Conservation (phyloP, 352 stramenopile species). For the Pythium aristosporum region DNA sequence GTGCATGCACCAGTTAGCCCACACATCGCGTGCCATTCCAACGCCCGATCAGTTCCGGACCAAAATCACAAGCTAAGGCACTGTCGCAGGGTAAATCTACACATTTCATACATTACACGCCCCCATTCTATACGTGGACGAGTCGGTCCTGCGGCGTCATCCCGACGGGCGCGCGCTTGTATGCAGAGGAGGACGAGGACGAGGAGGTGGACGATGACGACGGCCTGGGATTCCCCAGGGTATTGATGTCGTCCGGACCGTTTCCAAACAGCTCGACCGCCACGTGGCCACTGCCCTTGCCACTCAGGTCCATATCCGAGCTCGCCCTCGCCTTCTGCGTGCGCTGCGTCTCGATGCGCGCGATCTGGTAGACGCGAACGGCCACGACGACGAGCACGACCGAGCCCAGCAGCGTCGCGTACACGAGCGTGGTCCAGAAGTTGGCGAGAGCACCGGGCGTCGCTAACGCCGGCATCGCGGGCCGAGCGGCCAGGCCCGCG, state of each 20-base stretch:
- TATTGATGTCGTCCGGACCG: no score
- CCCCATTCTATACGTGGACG: conserved; percentile 32
- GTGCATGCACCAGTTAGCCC: no score
- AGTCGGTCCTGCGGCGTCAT: conserved; percentile 39
- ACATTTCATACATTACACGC: no score
- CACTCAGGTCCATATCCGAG: conserved; percentile 12
- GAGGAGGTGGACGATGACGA: not conserved
- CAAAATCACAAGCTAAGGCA: no score
- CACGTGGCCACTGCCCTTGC: conserved; percentile 7
- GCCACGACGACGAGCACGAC: conserved; percentile 45
- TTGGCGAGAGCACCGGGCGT: conserved; percentile 19
- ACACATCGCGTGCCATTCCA: no score
- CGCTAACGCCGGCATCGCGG: not conserved
- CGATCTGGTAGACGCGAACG: conserved; percentile 55
- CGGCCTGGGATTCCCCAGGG: not conserved
- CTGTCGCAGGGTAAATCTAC: no score
- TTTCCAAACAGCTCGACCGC: not conserved
- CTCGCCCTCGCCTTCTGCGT: conserved; percentile 24
- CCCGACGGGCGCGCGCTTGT: conserved; percentile 51
- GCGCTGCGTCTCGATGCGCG: conserved; percentile 39
- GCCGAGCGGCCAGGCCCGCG: not conserved
- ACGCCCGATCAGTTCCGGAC: no score
- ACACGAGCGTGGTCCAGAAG: conserved; percentile 53
- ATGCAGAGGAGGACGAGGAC: conserved; percentile 26
- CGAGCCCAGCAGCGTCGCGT: conserved; percentile 45